These are phyloP conservation scores for Rhododendron simsii DNA, from an alignment of 148 eudicot species.

Conservation along the genomic window DNA sequence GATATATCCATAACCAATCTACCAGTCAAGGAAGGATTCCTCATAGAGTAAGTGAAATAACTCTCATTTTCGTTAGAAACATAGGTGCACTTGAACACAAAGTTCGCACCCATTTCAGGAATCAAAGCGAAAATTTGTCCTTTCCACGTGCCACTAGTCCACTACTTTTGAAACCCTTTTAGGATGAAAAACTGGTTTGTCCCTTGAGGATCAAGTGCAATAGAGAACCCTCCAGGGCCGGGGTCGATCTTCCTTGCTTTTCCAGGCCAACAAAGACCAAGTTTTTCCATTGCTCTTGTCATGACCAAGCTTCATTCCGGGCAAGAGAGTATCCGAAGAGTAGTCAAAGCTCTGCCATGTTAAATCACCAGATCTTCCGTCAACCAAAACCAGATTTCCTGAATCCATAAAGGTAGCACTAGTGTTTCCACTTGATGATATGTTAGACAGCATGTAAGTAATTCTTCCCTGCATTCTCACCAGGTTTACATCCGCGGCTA, in stretches of 20 bases:
- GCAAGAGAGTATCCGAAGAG: background rate
- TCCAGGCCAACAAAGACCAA: background rate
- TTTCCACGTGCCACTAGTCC: slow-evolving; percentile 10
- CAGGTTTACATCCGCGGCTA: slow-evolving; percentile 14
- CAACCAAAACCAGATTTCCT: background rate
- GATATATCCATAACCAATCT: slow-evolving; percentile 24
- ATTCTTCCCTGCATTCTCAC: slow-evolving; percentile 6
- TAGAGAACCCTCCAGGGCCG: slow-evolving; percentile 14
- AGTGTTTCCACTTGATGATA: slow-evolving; percentile 13
- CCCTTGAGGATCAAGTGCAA: background rate
- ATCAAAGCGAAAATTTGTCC: slow-evolving; percentile 7
- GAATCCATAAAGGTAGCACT: background rate
- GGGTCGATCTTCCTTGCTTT: slow-evolving; percentile 14
- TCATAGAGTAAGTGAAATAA: slow-evolving; percentile 21
- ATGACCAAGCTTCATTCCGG: background rate
- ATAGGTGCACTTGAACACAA: slow-evolving; percentile 11
- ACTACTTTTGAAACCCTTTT: background rate
- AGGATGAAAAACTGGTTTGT: background rate
- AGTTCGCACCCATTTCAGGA: slow-evolving; percentile 24
- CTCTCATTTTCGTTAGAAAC: slow-evolving; percentile 24
- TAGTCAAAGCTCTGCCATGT: background rate
- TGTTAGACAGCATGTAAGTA: background rate
- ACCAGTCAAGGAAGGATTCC: background rate
- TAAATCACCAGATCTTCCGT: background rate
- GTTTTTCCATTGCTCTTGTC: background rate